Evolutionary conservation across 345 rosid species (phyloP).

Genomic region (Citrus australasica): DNA sequence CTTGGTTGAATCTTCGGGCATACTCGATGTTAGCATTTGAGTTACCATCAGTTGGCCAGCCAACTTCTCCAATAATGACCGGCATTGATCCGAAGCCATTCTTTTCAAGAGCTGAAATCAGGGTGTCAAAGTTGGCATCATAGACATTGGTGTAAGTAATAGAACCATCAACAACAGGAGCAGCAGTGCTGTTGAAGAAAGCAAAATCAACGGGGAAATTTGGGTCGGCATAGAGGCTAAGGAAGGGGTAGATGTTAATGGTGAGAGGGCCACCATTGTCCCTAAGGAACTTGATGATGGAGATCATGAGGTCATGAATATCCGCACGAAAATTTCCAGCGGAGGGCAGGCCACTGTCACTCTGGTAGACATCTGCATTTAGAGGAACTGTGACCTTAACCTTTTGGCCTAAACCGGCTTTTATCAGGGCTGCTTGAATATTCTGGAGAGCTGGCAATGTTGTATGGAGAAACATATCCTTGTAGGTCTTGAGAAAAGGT

Average conservation of each 20-base stretch:
- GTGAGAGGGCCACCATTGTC: conserved; percentile 57
- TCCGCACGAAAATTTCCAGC: conserved; percentile 72
- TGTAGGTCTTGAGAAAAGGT: conserved; percentile 71
- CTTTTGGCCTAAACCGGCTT: conserved; percentile 72
- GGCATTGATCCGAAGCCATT: conserved; percentile 73
- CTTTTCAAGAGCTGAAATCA: conserved; percentile 64
- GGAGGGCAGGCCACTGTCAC: conserved; percentile 60
- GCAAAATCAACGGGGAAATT: conserved; percentile 79
- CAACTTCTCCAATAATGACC: conserved; percentile 82
- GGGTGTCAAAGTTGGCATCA: conserved; percentile 86
- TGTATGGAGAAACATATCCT: conserved; percentile 46
- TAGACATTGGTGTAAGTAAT: conserved; percentile 78
- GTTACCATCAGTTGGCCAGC: conserved; percentile 93
- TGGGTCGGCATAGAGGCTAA: conserved; percentile 72
- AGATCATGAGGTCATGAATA: conserved; percentile 55
- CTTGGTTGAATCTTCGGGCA: conserved; percentile 82
- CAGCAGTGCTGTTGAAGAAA: conserved; percentile 56
- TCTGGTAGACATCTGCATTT: conserved; percentile 82
- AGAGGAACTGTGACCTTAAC: conserved; percentile 79
- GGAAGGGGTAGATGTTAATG: conserved; percentile 90
- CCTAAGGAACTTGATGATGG: conserved; percentile 57
- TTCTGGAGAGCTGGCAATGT: conserved; percentile 86
- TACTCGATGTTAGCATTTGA: conserved; percentile 43
- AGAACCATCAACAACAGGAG: conserved; percentile 73
- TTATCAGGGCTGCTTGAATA: conserved; percentile 79